These are phyloP conservation scores for Parastagonospora nodorum DNA, from an alignment of 2,329 filamentous ascomycete species.

Conservation along the genomic window DNA sequence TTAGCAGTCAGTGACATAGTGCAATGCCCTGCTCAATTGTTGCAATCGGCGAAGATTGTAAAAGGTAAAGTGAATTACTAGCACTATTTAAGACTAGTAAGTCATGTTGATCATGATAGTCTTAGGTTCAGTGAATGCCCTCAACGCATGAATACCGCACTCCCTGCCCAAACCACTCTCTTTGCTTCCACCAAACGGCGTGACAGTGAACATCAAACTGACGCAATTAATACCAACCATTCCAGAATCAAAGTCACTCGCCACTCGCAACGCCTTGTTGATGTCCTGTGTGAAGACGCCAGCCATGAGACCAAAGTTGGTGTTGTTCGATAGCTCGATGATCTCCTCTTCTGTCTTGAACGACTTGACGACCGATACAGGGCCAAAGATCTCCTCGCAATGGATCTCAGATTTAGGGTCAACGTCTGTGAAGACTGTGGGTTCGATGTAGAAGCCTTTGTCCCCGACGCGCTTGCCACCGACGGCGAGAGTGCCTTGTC, in stretches of 20 bases:
- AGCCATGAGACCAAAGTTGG: constrained; percentile 46
- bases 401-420: constrained; percentile 42
- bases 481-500: constrained; percentile 38
- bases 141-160: constrained; percentile 54
- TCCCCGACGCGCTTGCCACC: constrained; percentile 40
- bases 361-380: constrained; percentile 40
- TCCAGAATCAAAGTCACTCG: constrained; percentile 39
- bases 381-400: constrained; percentile 47
- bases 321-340: constrained; percentile 45
- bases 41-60: not conserved
- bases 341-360: constrained; percentile 49
- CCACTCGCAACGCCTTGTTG: constrained; percentile 41
- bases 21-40: too few relatives aligned
- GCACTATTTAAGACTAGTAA: constrained; percentile 22
- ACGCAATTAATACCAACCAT: constrained; percentile 44
- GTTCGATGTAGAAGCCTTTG: constrained; percentile 42
- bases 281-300: constrained; percentile 49
- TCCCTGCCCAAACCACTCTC: constrained; percentile 57
- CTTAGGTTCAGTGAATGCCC: constrained; percentile 57
- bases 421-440: constrained; percentile 44
- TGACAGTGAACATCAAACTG: constrained; percentile 43
- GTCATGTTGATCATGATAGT: constrained; percentile 55
- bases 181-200: constrained; percentile 59
- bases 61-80: not conserved
- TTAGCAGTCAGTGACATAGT: too few relatives aligned